Conservation (phyloP, 225 moss, liverwort and hornwort genomes). For the Sphagnum tenellum region DNA sequence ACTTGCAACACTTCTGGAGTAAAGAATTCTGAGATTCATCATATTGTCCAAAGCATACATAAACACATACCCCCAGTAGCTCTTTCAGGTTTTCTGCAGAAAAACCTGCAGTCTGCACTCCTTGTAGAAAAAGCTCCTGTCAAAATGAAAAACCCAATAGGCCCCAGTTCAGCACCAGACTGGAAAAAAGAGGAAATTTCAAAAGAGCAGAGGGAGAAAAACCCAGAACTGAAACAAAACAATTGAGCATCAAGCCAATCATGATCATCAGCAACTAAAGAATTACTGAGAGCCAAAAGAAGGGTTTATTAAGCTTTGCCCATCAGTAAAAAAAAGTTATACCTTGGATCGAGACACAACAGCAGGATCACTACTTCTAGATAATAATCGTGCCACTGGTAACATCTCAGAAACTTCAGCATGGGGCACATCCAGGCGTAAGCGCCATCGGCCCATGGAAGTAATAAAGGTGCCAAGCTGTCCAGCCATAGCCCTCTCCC, state of each 20-base stretch:
- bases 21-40: no score
- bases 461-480: constrained; percentile 85
- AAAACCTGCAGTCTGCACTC: constrained; percentile 75
- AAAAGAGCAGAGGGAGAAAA: no score
- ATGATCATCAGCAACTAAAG: no score
- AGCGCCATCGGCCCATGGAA: constrained; percentile 96
- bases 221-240: no score
- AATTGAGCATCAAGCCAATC: no score
- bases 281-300: no score
- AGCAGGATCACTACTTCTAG: constrained; percentile 96
- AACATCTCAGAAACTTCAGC: constrained; percentile 98
- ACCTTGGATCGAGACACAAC: constrained; percentile 92
- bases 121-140: constrained; percentile 85
- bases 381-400: constrained; percentile 85
- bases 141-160: background rate
- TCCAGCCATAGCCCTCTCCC: constrained; percentile 95
- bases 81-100: constrained; percentile 73
- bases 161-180: background rate
- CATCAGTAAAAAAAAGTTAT: background rate
- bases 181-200: background rate
- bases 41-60: no score
- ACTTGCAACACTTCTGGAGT: no score
- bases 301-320: no score
- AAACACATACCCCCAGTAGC: constrained; percentile 47
- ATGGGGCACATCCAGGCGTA: constrained; percentile 87